phyloP scores from a whole-genome alignment of 169 alveolate genomes.

The Plasmodium fragile region DNA sequence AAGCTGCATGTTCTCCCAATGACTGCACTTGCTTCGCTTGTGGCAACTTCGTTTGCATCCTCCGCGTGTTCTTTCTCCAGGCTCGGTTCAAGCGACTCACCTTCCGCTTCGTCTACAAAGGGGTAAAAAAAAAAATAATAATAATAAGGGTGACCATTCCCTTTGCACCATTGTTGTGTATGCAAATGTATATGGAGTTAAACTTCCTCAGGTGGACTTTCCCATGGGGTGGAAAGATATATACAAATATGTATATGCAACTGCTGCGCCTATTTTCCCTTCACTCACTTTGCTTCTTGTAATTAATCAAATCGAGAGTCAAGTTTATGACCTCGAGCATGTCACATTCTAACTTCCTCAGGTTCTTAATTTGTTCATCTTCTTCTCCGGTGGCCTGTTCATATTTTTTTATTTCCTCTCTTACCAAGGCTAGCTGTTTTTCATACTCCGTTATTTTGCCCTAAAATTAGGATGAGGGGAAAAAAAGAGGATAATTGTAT shows the following conservation, averaged over 20 bases:
- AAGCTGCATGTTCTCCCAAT: conserved; percentile 68
- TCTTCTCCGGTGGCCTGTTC: conserved; percentile 32
- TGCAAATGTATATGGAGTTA: not conserved
- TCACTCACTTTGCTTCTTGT: conserved; percentile 52
- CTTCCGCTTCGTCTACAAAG: not conserved
- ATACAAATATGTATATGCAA: not conserved
- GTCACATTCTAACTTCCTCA: conserved; percentile 60
- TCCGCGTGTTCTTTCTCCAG: conserved; percentile 1
- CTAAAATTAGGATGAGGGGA: not conserved
- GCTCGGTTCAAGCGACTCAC: not conserved
- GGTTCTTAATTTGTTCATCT: conserved; percentile 53
- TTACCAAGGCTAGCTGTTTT: conserved; percentile 59
- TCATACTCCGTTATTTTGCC: conserved; percentile 58
- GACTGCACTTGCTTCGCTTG: conserved; percentile 30
- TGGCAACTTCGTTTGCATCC: not conserved
- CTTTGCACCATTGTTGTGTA: not conserved
- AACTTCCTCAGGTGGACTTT: not conserved
- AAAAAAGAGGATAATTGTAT: not conserved
- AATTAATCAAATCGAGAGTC: conserved; percentile 55
- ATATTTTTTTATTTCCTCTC: conserved; percentile 53
- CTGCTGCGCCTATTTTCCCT: not conserved
- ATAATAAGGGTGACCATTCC: not conserved
- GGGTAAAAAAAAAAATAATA: not conserved
- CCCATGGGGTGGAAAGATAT: not conserved
- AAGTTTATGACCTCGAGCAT: conserved; percentile 66